These are phyloP conservation scores for Tolypocladium tropicale DNA, from an alignment of 2,329 filamentous ascomycete species.

Conservation along the genomic window DNA sequence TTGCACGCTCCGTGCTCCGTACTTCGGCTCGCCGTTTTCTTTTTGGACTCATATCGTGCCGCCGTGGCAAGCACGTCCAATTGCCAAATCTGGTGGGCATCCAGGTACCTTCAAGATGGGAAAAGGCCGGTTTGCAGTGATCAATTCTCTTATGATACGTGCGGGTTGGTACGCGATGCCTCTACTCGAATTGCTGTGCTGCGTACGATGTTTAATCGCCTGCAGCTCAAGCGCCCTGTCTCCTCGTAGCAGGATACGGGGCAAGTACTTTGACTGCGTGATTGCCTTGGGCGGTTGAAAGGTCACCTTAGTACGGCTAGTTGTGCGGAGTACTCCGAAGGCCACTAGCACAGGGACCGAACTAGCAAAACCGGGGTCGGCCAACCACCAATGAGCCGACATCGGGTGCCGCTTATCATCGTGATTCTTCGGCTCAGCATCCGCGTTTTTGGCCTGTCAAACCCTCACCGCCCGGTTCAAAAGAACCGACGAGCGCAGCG, in stretches of 20 bases:
- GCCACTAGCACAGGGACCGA: no score
- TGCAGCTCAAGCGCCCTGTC: no score
- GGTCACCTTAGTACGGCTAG: no score
- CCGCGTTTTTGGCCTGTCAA: neutral
- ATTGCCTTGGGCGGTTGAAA: neutral
- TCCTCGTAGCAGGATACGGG: no score
- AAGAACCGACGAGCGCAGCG: neutral
- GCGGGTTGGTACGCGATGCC: no score
- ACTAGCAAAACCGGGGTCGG: neutral
- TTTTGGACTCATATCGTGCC: neutral
- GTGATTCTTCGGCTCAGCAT: neutral
- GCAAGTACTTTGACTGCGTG: no score
- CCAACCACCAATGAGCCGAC: neutral
- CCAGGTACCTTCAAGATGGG: neutral
- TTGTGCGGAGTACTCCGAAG: no score
- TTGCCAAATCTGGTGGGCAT: neutral
- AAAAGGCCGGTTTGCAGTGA: neutral
- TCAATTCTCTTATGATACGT: neutral
- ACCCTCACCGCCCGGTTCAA: neutral
- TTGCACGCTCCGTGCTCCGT: no score
- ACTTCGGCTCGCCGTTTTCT: no score
- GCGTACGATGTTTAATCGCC: no score
- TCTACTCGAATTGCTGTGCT: no score
- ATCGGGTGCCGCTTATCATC: constrained; percentile 5
- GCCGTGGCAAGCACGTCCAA: neutral